Evolutionary conservation across 2,329 filamentous ascomycete genomes (phyloP).

Genomic region (Sphaerulina populicola): DNA sequence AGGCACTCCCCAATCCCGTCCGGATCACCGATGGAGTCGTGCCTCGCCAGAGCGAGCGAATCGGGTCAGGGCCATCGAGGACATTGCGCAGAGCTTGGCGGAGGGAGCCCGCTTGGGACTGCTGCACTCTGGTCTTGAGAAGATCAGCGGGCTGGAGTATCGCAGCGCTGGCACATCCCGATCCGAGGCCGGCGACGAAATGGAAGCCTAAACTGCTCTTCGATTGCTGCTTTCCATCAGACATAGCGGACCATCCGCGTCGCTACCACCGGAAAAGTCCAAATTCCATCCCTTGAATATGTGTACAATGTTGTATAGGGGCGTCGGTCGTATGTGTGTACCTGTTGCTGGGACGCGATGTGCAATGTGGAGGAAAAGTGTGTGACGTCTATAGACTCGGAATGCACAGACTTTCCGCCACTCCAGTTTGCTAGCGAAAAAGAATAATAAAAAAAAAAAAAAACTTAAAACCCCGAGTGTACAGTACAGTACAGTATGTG

Average conservation of each 20-base stretch:
- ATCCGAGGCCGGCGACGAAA: conserved; percentile 79
- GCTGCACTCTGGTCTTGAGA: conserved; percentile 91
- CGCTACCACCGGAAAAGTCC: background rate
- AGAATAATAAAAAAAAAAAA: no score
- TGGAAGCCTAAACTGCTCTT: conserved; percentile 54
- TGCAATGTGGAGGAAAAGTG: background rate
- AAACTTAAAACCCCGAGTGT: no score
- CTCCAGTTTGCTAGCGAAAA: no score
- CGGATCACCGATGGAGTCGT: conserved; percentile 87
- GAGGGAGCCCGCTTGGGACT: conserved; percentile 61
- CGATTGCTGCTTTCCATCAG: conserved; percentile 12
- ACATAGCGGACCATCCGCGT: conserved; percentile 13
- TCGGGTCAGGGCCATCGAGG: conserved; percentile 54
- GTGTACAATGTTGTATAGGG: background rate
- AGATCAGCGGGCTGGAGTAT: conserved; percentile 92
- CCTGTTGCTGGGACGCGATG: background rate
- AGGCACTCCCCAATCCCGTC: conserved; percentile 82
- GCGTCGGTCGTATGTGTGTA: background rate
- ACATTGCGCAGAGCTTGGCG: conserved; percentile 61
- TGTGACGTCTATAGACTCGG: background rate
- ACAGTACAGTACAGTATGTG: background rate
- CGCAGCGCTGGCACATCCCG: conserved; percentile 78
- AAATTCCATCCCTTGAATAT: background rate
- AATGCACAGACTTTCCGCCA: no score
- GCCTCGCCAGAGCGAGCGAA: conserved; percentile 80